phyloP scores from a whole-genome alignment of 1,284 basidiomycete genomes.

The Cryptococcus sp. region DNA sequence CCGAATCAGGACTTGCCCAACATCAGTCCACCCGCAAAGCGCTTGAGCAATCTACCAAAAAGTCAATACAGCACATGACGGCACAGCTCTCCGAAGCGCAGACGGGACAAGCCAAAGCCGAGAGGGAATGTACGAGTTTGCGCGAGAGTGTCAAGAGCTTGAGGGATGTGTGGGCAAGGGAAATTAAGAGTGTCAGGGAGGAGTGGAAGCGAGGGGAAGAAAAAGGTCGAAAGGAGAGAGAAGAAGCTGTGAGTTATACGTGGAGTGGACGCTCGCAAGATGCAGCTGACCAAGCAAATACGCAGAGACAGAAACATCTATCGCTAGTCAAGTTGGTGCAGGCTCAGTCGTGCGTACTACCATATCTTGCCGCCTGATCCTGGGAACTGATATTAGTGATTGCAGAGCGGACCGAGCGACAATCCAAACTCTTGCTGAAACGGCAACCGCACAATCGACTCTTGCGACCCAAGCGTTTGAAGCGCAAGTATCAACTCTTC shows the following conservation, averaged over 20 bases:
- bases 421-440: conserved; percentile 28
- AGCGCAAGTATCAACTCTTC: conserved; percentile 22
- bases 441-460: conserved; percentile 20
- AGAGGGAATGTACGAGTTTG: conserved; percentile 40
- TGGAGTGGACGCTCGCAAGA: background rate
- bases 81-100: conserved; percentile 39
- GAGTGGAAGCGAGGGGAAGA: conserved; percentile 35
- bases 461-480: conserved; percentile 24
- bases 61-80: conserved; percentile 38
- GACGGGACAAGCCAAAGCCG: conserved; percentile 34
- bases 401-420: conserved; percentile 34
- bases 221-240: conserved; percentile 32
- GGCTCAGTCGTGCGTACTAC: conserved; percentile 35
- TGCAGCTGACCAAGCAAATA: background rate
- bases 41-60: conserved; percentile 42
- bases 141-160: conserved; percentile 43
- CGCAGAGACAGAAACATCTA: conserved; percentile 30
- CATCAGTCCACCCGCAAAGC: conserved; percentile 40
- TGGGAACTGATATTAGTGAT: background rate
- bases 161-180: conserved; percentile 47
- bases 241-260: conserved; percentile 40
- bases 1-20: conserved; percentile 37
- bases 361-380: background rate
- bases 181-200: conserved; percentile 37
- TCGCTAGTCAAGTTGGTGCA: conserved; percentile 38